A percentile compares a stretch with the other conserved stretches of the same genome.
phyloP scores from a whole-genome alignment of 2,329 filamentous ascomycete species.

The Alternaria sp. region DNA sequence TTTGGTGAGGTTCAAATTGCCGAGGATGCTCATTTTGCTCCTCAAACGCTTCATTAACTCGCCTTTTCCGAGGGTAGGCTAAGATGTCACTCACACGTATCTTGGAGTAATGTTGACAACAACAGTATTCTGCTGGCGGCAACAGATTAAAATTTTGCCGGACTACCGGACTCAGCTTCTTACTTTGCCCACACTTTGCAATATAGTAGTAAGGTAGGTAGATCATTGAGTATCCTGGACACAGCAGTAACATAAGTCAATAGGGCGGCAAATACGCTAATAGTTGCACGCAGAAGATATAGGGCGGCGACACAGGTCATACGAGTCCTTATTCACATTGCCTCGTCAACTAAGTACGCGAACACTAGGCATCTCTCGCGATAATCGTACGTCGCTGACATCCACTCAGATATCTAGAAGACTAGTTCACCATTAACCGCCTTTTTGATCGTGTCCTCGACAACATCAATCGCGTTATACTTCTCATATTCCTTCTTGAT shows the following conservation, averaged over 20 bases:
- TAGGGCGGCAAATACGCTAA: background rate
- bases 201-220: background rate
- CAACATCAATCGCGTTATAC: conserved; percentile 13
- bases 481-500: conserved; percentile 3
- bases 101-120: background rate
- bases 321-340: background rate
- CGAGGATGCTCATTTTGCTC: too few relatives aligned
- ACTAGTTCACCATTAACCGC: background rate
- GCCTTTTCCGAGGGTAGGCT: too few relatives aligned
- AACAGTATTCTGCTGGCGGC: background rate
- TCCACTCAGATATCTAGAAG: background rate
- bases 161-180: background rate
- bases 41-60: too few relatives aligned
- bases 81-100: background rate
- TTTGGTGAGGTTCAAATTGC: too few relatives aligned
- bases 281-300: background rate
- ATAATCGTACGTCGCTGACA: background rate
- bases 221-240: background rate
- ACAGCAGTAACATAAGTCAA: background rate
- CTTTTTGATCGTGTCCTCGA: conserved; percentile 7
- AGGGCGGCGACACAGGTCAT: too few relatives aligned
- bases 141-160: background rate
- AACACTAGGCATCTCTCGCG: background rate
- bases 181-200: background rate
- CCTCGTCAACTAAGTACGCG: background rate